A percentile compares a stretch with the other conserved stretches of the same genome.
phyloP scores from a whole-genome alignment of 345 rosid species.

The Melastoma malabathricum region DNA sequence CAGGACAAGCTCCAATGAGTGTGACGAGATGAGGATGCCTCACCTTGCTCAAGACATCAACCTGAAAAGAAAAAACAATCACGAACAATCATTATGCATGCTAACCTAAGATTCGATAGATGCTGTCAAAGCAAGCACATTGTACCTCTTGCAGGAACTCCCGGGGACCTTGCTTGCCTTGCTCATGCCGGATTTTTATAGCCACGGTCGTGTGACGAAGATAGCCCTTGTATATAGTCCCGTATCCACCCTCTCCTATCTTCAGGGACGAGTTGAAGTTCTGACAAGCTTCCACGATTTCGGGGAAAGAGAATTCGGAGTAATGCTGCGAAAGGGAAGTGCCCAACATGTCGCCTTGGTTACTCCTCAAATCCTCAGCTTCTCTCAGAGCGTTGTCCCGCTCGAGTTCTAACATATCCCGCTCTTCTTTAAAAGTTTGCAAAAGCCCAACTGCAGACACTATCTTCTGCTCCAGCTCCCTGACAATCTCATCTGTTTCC shows the following conservation, averaged over 20 bases:
- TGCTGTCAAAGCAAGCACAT: neutral
- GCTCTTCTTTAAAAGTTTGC: constrained; percentile 15
- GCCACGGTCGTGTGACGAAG: constrained; percentile 54
- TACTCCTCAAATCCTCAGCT: constrained; percentile 48
- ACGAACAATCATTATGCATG: too few relatives aligned
- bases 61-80: constrained; percentile 22
- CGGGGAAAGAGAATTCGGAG: constrained; percentile 48
- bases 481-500: constrained; percentile 30
- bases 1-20: constrained; percentile 70
- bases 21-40: constrained; percentile 79
- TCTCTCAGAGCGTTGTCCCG: constrained; percentile 62
- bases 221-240: constrained; percentile 49
- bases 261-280: constrained; percentile 43
- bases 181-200: constrained; percentile 40
- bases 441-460: constrained; percentile 52
- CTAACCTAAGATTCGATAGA: neutral
- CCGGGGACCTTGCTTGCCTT: constrained; percentile 55
- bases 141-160: constrained; percentile 72
- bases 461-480: constrained; percentile 56
- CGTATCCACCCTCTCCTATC: constrained; percentile 77
- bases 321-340: constrained; percentile 30
- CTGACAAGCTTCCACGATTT: constrained; percentile 49
- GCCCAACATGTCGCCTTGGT: constrained; percentile 34
- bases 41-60: constrained; percentile 51
- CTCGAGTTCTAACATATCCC: constrained; percentile 24